phyloP scores from a whole-genome alignment of 73 alveolate genomes.

The Strombidium stylifer region DNA sequence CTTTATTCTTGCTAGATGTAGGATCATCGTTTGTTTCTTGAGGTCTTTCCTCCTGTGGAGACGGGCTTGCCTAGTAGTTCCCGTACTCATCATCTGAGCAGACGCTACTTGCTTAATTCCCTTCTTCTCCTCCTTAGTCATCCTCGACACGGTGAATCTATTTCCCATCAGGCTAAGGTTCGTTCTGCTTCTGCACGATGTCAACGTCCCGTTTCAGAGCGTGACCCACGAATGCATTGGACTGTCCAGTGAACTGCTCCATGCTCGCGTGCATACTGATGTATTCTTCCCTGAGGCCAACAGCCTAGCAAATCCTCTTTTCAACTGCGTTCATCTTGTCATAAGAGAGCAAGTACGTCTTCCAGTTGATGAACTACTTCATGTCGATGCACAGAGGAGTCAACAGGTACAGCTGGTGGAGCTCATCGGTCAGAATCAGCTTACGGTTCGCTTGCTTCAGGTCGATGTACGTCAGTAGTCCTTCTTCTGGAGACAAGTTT shows the following conservation, averaged over 20 bases:
- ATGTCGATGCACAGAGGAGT: conserved; percentile 32
- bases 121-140: too few relatives aligned
- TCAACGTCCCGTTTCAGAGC: conserved; percentile 4
- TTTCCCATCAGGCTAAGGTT: neutral
- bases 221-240: neutral
- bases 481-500: conserved; percentile 47
- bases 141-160: too few relatives aligned
- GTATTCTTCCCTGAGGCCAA: conserved; percentile 32
- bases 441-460: conserved; percentile 27
- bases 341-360: conserved; percentile 1
- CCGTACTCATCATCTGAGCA: too few relatives aligned
- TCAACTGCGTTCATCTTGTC: conserved; percentile 4
- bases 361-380: conserved; percentile 37
- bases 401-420: conserved; percentile 44
- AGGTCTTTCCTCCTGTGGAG: too few relatives aligned
- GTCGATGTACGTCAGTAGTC: conserved; percentile 46
- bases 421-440: conserved; percentile 29
- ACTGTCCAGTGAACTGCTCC: too few relatives aligned
- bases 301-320: conserved; percentile 2
- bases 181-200: neutral
- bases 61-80: too few relatives aligned
- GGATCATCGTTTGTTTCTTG: too few relatives aligned
- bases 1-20: too few relatives aligned
- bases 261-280: conserved; percentile 11
- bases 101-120: too few relatives aligned